phyloP scores from a whole-genome alignment of 73 alveolate species.

The Paramecium sonneborni region DNA sequence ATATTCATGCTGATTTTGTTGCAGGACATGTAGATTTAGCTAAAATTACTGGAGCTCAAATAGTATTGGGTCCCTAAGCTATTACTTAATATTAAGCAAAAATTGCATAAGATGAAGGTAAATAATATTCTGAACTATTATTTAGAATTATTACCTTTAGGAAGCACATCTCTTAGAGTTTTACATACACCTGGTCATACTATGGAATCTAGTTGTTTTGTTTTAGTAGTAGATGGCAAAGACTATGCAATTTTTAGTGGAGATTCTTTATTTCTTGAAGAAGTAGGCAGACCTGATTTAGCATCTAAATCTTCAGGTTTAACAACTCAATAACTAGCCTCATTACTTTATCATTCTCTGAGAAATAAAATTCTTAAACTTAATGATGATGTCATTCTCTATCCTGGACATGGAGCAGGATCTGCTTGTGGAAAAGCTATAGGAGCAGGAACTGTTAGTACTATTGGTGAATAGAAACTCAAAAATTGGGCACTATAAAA shows the following conservation, averaged over 20 bases:
- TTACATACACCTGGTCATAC: slow-evolving; percentile 85
- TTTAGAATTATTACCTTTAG: slow-evolving; percentile 24
- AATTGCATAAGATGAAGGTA: slow-evolving; percentile 44
- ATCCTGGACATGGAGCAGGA: slow-evolving; percentile 89
- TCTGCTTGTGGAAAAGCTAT: slow-evolving; percentile 75
- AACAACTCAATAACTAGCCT: slow-evolving; percentile 49
- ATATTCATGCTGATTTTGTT: slow-evolving; percentile 69
- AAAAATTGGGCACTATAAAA: slow-evolving; percentile 58
- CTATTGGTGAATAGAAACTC: slow-evolving; percentile 53
- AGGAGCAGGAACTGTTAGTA: slow-evolving; percentile 61
- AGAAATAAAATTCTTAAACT: slow-evolving; percentile 70
- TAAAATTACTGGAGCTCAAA: slow-evolving; percentile 67
- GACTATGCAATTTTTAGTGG: slow-evolving; percentile 77
- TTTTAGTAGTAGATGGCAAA: slow-evolving; percentile 57
- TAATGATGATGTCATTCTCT: slow-evolving; percentile 75
- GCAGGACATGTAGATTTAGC: slow-evolving; percentile 66
- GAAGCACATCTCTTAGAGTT: slow-evolving; percentile 16
- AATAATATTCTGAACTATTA: background rate
- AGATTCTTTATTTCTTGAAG: slow-evolving; percentile 81
- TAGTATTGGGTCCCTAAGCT: slow-evolving; percentile 62
- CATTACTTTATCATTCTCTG: slow-evolving; percentile 65
- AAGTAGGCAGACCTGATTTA: slow-evolving; percentile 84
- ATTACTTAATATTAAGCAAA: slow-evolving; percentile 25
- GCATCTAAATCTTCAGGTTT: slow-evolving; percentile 69
- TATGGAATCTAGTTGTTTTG: slow-evolving; percentile 73